These are phyloP conservation scores for Saururus chinensis DNA, from an alignment of 164 flowering plant genomes.

Conservation along the genomic window DNA sequence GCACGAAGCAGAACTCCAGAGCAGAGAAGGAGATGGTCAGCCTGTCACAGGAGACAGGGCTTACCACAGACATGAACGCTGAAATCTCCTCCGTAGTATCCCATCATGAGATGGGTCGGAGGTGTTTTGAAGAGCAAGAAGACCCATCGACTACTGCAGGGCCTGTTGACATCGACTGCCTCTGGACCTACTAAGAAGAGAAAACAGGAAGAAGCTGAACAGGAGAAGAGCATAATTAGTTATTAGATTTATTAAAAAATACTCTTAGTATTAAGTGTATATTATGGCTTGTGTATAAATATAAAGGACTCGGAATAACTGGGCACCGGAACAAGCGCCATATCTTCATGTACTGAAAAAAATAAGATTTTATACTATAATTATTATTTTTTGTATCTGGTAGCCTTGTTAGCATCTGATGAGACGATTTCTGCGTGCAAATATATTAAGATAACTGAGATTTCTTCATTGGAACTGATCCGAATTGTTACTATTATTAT, in stretches of 20 bases:
- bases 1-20: constrained; percentile 29
- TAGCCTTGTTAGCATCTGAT: too few relatives aligned
- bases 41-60: constrained; percentile 50
- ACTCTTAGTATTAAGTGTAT: background rate
- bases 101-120: constrained; percentile 37
- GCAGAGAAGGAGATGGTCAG: constrained; percentile 44
- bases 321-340: background rate
- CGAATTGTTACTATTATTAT: too few relatives aligned
- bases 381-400: background rate
- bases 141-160: constrained; percentile 40
- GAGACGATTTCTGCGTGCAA: too few relatives aligned
- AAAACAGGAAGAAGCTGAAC: background rate
- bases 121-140: constrained; percentile 33
- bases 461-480: too few relatives aligned
- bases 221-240: background rate
- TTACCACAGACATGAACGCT: constrained; percentile 43
- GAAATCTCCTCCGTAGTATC: constrained; percentile 57
- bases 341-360: constrained; percentile 1
- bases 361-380: background rate
- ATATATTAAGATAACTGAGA: too few relatives aligned
- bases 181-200: constrained; percentile 45
- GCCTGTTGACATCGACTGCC: constrained; percentile 38
- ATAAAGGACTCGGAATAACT: constrained; percentile 1
- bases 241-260: background rate
- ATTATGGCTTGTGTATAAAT: constrained; percentile 3